Conservation (phyloP, 2,329 filamentous ascomycete genomes). For the Microdochium paspali region DNA sequence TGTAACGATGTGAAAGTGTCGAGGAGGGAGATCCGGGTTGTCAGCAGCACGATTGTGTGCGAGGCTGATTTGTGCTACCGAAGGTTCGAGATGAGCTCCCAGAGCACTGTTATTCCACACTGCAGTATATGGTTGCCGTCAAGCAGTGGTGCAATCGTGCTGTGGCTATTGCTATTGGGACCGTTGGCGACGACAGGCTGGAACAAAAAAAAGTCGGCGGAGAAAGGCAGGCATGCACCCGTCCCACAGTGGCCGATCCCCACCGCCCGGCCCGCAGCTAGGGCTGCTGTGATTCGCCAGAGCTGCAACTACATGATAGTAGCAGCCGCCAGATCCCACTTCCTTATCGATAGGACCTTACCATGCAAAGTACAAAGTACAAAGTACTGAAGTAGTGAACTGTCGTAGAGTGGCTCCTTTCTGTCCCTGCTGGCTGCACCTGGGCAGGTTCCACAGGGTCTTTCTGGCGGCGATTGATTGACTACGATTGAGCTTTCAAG, state of each 20-base stretch:
- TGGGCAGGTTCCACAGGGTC: background rate
- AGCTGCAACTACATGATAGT: background rate
- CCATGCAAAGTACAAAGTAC: too few species aligned
- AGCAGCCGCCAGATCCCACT: too few species aligned
- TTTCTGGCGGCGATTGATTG: too few species aligned
- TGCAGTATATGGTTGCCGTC: background rate
- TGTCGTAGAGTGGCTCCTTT: too few species aligned
- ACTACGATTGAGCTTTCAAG: too few species aligned
- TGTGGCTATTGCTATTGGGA: too few species aligned
- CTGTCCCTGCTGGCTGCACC: too few species aligned
- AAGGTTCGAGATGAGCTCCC: too few species aligned
- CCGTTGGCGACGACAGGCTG: too few species aligned
- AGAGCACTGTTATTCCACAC: too few species aligned
- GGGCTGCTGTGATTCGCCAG: background rate
- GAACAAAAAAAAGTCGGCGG: slow-evolving; percentile 1
- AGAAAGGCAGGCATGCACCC: background rate
- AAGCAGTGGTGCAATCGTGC: background rate
- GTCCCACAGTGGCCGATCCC: background rate
- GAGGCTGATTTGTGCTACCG: background rate
- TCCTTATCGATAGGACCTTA: background rate
- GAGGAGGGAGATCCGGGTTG: background rate
- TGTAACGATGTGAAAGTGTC: background rate
- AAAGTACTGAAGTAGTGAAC: too few species aligned
- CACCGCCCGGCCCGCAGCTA: background rate
- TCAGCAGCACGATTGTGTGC: background rate